phyloP scores from a whole-genome alignment of 1,139 yeast species.

The Kodamaea derodonti region DNA sequence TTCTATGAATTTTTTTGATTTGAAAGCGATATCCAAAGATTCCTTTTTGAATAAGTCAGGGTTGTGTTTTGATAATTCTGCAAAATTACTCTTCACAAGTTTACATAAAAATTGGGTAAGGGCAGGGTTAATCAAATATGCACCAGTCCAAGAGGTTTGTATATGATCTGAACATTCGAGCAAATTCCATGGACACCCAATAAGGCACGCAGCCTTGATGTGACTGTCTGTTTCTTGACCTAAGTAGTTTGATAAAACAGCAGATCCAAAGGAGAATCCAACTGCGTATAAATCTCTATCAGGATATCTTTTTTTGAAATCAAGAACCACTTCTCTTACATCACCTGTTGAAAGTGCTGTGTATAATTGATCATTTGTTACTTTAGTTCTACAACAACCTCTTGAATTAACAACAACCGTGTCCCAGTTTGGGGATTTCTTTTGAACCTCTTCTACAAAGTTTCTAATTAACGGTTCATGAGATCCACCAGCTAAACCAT shows the following conservation, averaged over 20 bases:
- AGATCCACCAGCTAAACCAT: conserved; percentile 91
- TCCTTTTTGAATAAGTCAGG: conserved; percentile 33
- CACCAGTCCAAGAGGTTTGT: conserved; percentile 54
- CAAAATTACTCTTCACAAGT: conserved; percentile 58
- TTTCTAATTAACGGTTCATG: conserved; percentile 85
- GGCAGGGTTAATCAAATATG: conserved; percentile 57
- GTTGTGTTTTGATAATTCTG: conserved; percentile 40
- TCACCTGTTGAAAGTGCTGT: conserved; percentile 76
- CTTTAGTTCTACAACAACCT: conserved; percentile 82
- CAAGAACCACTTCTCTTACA: conserved; percentile 54
- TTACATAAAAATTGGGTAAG: conserved; percentile 64
- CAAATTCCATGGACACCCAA: conserved; percentile 30
- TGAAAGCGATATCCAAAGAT: conserved; percentile 26
- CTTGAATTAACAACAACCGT: conserved; percentile 75
- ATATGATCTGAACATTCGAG: conserved; percentile 47
- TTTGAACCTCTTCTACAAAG: conserved; percentile 36
- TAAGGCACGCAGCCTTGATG: conserved; percentile 60
- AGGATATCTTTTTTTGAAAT: conserved; percentile 58
- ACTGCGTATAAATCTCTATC: conserved; percentile 68
- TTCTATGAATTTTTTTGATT: conserved; percentile 42
- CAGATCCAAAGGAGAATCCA: conserved; percentile 80
- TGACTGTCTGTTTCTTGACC: conserved; percentile 45
- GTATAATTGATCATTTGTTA: conserved; percentile 73
- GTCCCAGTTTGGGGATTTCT: conserved; percentile 37
- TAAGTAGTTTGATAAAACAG: conserved; percentile 51